A percentile compares a stretch with the other conserved stretches of the same genome.
These are phyloP conservation scores for Hevea brasiliensis DNA, from an alignment of 345 rosid genomes.

Conservation along the genomic window DNA sequence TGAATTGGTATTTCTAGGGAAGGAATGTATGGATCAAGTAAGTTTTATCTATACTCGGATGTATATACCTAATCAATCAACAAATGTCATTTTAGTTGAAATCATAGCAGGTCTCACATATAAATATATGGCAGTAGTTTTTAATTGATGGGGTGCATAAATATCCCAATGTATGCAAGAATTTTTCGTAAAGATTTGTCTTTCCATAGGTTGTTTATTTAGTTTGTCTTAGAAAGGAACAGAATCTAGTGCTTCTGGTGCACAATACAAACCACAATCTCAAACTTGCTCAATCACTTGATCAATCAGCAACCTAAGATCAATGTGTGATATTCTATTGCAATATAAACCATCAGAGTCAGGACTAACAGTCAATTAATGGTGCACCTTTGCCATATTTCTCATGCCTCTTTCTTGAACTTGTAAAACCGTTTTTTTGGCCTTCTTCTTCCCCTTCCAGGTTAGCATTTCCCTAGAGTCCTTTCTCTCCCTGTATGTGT, in stretches of 20 bases:
- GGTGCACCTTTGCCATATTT: neutral
- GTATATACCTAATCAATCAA: too few relatives aligned
- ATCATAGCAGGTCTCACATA: too few relatives aligned
- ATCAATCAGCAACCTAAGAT: neutral
- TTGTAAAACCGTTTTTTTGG: neutral
- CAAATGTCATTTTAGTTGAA: too few relatives aligned
- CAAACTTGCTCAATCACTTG: neutral
- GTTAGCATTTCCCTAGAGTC: neutral
- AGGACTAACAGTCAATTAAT: neutral
- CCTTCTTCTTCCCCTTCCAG: neutral
- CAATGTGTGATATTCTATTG: neutral
- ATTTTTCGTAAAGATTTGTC: too few relatives aligned
- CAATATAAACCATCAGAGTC: neutral
- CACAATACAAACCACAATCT: neutral
- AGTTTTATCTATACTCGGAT: too few relatives aligned
- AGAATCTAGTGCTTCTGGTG: neutral
- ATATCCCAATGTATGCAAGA: too few relatives aligned
- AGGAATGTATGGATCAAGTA: too few relatives aligned
- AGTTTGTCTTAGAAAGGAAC: too few relatives aligned
- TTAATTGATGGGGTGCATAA: too few relatives aligned
- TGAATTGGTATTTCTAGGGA: too few relatives aligned
- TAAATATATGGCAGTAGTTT: too few relatives aligned
- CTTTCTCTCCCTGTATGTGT: neutral
- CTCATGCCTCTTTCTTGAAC: neutral
- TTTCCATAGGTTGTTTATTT: too few relatives aligned